A percentile compares a stretch with the other conserved stretches of the same genome.
phyloP scores from a whole-genome alignment of 2,329 filamentous ascomycete genomes.

The Xylaria polymorpha region DNA sequence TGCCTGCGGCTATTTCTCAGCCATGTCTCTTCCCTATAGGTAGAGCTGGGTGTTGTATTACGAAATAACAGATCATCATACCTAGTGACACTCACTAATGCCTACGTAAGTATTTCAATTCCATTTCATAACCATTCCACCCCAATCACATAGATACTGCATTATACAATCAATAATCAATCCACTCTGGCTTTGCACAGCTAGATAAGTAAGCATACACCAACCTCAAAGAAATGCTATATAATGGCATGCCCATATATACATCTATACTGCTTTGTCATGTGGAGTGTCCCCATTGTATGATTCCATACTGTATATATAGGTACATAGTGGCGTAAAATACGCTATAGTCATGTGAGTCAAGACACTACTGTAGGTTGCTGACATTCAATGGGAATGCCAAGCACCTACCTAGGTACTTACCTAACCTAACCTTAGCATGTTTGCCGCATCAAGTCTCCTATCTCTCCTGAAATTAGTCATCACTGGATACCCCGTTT shows the following conservation, averaged over 20 bases:
- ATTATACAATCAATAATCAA: not conserved
- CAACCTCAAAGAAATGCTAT: not conserved
- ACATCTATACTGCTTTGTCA: conserved; percentile 32
- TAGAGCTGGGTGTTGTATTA: not conserved
- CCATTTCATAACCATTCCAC: no score
- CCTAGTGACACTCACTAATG: no score
- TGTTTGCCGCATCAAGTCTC: not conserved
- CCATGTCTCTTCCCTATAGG: no score
- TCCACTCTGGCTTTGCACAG: not conserved
- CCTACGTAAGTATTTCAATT: not conserved
- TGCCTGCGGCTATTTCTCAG: not conserved
- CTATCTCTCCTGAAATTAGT: not conserved
- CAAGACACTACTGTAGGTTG: not conserved
- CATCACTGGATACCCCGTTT: not conserved
- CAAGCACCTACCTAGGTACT: no score
- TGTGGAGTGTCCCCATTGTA: conserved; percentile 18
- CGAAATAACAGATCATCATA: no score
- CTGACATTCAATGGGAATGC: conserved; percentile 13
- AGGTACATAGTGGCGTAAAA: conserved; percentile 54
- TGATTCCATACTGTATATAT: conserved; percentile 52
- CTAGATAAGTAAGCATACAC: not conserved
- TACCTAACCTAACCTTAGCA: no score
- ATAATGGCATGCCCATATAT: not conserved
- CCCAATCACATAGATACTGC: not conserved
- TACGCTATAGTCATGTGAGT: conserved; percentile 9